Conservation (phyloP, 2,329 filamentous ascomycete genomes). For the Cladosporium austrohemisphaericum region DNA sequence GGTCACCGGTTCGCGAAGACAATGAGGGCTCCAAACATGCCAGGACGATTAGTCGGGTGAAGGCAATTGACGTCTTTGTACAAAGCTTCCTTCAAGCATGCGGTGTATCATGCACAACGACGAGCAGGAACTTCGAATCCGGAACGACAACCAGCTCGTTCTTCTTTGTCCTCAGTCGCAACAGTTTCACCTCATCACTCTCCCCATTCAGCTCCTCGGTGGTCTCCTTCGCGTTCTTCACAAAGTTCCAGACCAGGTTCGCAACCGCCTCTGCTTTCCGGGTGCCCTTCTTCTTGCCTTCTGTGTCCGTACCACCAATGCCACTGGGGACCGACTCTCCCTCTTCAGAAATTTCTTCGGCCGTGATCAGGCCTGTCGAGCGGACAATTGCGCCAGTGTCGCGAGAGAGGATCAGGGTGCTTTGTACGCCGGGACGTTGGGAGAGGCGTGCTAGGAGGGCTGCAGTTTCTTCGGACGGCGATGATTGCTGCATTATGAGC, state of each 20-base stretch:
- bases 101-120: conserved; percentile 79
- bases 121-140: conserved; percentile 71
- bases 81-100: conserved; percentile 47
- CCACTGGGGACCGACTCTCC: conserved; percentile 32
- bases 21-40: no score
- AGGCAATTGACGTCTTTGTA: no score
- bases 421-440: conserved; percentile 75
- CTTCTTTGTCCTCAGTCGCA: conserved; percentile 76
- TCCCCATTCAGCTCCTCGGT: conserved; percentile 71
- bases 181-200: conserved; percentile 73
- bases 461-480: conserved; percentile 55
- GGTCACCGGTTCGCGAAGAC: no score
- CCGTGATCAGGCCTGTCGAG: conserved; percentile 65
- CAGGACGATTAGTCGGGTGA: no score
- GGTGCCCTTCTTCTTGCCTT: conserved; percentile 40
- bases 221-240: conserved; percentile 64
- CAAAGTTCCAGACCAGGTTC: conserved; percentile 70
- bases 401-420: conserved; percentile 71
- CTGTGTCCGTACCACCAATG: conserved; percentile 22
- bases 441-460: conserved; percentile 65
- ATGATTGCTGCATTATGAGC: conserved; percentile 29
- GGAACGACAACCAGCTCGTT: conserved; percentile 81
- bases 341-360: conserved; percentile 50
- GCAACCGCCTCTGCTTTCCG: conserved; percentile 65
- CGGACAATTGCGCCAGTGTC: conserved; percentile 69